Base-by-base conservation (phyloP, 2,329 filamentous ascomycete genomes). In the Botrytis medusae region DNA sequence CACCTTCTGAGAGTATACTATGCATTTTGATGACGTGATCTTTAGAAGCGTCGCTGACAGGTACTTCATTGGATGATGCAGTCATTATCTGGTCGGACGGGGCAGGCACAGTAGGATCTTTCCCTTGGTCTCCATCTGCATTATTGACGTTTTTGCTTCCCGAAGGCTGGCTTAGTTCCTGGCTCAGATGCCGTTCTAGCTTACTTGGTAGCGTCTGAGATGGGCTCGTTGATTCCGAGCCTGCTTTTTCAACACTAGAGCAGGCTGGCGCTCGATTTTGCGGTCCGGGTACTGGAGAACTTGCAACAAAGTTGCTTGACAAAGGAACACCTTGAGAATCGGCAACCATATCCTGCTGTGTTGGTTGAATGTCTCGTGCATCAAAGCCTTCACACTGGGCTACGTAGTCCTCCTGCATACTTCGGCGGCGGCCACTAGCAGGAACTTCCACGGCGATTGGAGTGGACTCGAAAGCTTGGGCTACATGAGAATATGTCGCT, bases 341-440 rank as follows among this genome's bases (percentile, higher is more conserved):
- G 7, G 76, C 76, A 70, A 81, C 74, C 4, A 79, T 65, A n/a
- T 78, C 76, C 40, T 77, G 73, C 51, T 74, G 76, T 42, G 65
- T 69, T 60, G 69, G 69, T 44, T 79, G 78, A 9, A 77, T 77
- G 74, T 79, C 77, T 54, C 75, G 72, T 18, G 77, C 75, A 74
- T 80, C 76, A 48, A 37, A 46, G 1, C 77, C 79, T 22, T 74
- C 74, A 69, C 77, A 78, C 69, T 80, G 79, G 14, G 77, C 75
- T 22, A 78, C 60, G 34, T 79, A 79, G 3, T 79, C 77, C 18
- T 81, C 79, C 64, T 78, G 73, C 4, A 76, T 40, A 57, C 75
- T 78, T 59, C 77, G 72, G 42, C 75, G 73, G 48, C 77, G 75
- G 29, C 74, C 74, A 40, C 78, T 80, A 2, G 78, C 78, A 42